Evolutionary conservation across 140 eudicot genomes (phyloP).

Genomic region (Flaveria floridana): DNA sequence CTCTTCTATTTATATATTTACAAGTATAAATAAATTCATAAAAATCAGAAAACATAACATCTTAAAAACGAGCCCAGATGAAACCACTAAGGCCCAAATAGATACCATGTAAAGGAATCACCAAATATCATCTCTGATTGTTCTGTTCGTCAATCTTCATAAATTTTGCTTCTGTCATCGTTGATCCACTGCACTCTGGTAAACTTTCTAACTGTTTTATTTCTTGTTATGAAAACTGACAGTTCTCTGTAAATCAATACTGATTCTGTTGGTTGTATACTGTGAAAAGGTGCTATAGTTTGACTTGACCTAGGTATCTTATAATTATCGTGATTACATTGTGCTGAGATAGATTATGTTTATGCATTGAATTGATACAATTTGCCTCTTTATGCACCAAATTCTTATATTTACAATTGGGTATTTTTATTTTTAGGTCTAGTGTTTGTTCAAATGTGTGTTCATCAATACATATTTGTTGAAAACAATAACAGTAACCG

Average conservation of each 20-base stretch:
- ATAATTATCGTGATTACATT: background rate
- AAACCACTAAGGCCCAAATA: background rate
- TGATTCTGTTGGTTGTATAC: background rate
- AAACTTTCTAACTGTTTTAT: background rate
- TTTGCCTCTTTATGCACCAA: background rate
- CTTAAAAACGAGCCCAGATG: background rate
- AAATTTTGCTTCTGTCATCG: background rate
- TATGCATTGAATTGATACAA: conserved; percentile 1
- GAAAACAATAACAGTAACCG: background rate
- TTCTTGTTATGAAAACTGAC: background rate
- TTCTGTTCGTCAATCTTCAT: no score
- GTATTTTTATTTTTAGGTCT: background rate
- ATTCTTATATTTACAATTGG: background rate
- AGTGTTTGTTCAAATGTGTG: background rate
- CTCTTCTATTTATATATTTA: no score
- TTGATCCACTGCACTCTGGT: background rate
- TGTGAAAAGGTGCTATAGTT: background rate
- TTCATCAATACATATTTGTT: background rate
- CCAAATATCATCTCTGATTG: background rate
- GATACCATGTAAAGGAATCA: no score
- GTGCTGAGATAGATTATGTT: background rate
- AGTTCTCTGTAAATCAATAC: background rate
- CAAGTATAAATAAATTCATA: no score
- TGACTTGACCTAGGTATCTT: background rate
- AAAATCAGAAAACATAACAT: no score